Conservation (phyloP, 2,329 filamentous ascomycete species). For the Phaeoacremonium minimum region DNA sequence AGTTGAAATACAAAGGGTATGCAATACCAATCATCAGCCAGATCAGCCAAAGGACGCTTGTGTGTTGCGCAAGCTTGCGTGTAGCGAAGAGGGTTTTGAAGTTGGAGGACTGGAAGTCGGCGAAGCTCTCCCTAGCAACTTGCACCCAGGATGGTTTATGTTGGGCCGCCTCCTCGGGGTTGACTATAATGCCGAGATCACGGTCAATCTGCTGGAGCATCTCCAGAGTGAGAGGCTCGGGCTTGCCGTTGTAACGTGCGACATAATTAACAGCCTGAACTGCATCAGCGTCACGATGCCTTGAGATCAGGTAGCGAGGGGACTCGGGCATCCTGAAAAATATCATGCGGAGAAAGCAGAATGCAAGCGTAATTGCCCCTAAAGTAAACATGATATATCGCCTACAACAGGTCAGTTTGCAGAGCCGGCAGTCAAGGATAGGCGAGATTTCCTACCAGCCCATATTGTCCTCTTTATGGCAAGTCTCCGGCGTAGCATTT, state of each 20-base stretch:
- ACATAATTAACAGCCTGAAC: constrained; percentile 41
- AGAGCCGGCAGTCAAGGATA: no score
- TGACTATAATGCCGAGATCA: neutral
- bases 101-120: constrained; percentile 15
- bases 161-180: neutral
- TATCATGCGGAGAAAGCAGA: constrained; percentile 38
- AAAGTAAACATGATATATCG: constrained; percentile 39
- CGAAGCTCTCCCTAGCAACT: constrained; percentile 17
- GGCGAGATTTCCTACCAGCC: constrained; percentile 32
- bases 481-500: constrained; percentile 22
- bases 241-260: constrained; percentile 28
- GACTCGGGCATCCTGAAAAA: constrained; percentile 41
- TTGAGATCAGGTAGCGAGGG: constrained; percentile 39
- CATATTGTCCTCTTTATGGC: constrained; percentile 36
- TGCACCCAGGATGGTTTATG: constrained; percentile 3
- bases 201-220: constrained; percentile 23
- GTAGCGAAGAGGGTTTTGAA: constrained; percentile 25
- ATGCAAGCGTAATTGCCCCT: constrained; percentile 33
- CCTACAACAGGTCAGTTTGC: constrained; percentile 6
- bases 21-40: constrained; percentile 40
- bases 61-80: constrained; percentile 22
- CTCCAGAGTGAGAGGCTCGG: constrained; percentile 26
- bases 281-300: constrained; percentile 39
- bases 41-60: constrained; percentile 29
- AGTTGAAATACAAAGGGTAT: constrained; percentile 39